Base-by-base conservation (phyloP, 2,329 filamentous ascomycete genomes). In the Macrophomina phaseolina region DNA sequence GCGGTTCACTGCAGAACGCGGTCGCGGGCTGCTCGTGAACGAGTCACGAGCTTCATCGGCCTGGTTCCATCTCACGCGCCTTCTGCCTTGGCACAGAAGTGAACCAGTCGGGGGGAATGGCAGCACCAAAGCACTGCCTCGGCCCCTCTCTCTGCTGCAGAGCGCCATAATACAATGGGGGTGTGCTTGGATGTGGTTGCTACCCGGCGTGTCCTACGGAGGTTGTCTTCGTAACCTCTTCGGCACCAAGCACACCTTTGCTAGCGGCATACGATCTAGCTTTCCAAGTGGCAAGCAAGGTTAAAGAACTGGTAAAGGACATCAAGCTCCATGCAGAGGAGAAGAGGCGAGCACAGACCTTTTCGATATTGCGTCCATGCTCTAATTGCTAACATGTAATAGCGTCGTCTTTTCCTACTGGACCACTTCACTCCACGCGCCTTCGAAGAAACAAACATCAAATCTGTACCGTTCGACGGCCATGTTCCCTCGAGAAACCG, bases 331-430 rank as follows among this genome's bases (percentile, higher is more conserved):
- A 49, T 5, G 9, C 46, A 11, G 53, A 42, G 5, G 30, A 56
- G 32, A 56, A 40, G 36, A 56, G 53, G 32, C 40, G 40, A 38
- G n/a, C 23, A 3, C 23, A 3, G 23, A 23, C 23, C 23, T 23
- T 23, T 23, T 23, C 23, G 23, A 23, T 23, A 23, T 23, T 23
- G 12, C 30, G 40, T 38, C 7, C 11, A 28, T 67, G 34, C 18
- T 18, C 38, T 28, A 38, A 42, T 11, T 9, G n/a, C 58, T 70
- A 40, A 70, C 61, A 40, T 28, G 6, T 0, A 1, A 1, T 28
- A 86, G 84, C 58, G 77, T 86, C 16, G 79, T 86, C 0, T 87
- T 87, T 66, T 85, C 84, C 0, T 81, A 75, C 0, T 86, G 84
- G 84, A 79, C 81, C 16, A 70, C 80, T 11, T 85, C 81, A 0